phyloP scores from a whole-genome alignment of 148 eudicot species.

The Cornus kousa region DNA sequence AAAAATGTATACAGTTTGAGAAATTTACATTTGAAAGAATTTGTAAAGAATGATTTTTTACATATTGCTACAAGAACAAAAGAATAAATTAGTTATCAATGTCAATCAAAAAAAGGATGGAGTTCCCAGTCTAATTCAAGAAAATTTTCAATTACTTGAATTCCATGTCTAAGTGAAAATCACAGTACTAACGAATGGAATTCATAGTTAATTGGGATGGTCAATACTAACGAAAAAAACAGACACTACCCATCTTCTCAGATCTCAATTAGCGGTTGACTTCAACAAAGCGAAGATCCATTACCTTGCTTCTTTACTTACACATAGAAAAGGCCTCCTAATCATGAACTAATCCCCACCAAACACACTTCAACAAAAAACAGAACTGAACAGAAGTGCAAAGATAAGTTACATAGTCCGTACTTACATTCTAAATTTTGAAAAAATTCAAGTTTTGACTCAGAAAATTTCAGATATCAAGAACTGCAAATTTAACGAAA shows the following conservation, averaged over 20 bases:
- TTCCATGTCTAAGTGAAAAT: slow-evolving; percentile 34
- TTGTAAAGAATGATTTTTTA: slow-evolving; percentile 19
- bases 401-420: slow-evolving; percentile 38
- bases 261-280: slow-evolving; percentile 34
- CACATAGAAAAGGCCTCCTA: slow-evolving; percentile 9
- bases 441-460: slow-evolving; percentile 7
- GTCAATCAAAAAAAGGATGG: slow-evolving; percentile 20
- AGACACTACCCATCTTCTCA: slow-evolving; percentile 33
- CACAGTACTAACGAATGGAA: slow-evolving; percentile 34
- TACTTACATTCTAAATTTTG: slow-evolving; percentile 13
- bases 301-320: slow-evolving; percentile 22
- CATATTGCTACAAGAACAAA: slow-evolving; percentile 38
- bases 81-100: slow-evolving; percentile 48
- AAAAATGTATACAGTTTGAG: slow-evolving; percentile 1
- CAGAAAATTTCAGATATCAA: slow-evolving; percentile 10
- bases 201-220: slow-evolving; percentile 21
- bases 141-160: slow-evolving; percentile 39
- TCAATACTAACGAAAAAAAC: slow-evolving; percentile 25
- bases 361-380: slow-evolving; percentile 7
- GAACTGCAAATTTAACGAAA: slow-evolving; percentile 36
- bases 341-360: slow-evolving; percentile 14
- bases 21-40: slow-evolving; percentile 46
- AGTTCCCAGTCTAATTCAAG: slow-evolving; percentile 11
- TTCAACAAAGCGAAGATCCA: slow-evolving; percentile 39
- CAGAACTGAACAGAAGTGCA: not conserved